Evolutionary conservation across 164 flowering plant species (phyloP), one percentile per base, ranked within the genome.

Genomic region (Vitis labrusca): DNA sequence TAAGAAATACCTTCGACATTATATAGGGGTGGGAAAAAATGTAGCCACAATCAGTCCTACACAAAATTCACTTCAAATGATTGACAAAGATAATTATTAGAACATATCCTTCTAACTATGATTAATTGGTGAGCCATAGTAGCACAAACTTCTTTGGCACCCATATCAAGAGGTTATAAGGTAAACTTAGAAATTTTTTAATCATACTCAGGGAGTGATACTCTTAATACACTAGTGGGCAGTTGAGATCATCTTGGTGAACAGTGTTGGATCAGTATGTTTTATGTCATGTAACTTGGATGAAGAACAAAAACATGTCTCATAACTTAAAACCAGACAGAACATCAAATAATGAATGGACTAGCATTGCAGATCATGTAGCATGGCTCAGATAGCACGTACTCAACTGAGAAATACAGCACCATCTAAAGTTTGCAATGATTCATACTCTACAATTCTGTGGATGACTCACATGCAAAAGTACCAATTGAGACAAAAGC

Each of bases 11-110:
- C 86, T 66, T 84, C 69, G 58, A 67, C 50, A 61, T 87, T 79
- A 81, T 85, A 81, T 9, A 89, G 91, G 5, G 89, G 83, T 16
- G 91, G 88, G 65, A 85, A 87, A 63, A 87, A 84, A 73, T 67
- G 83, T 72, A 12, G 91, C 74, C 30, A 85, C 69, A 1, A 51
- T 60, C n/a, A 85, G 74, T 61, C 91, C 91, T 87, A 85, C 66
- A 71, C 51, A 65, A 68, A 48, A 16, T n/a, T 10, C 3, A 11
- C 44, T 32, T 9, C 7, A 6, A 10, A 16, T 12, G 47, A 10
- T 19, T 2, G 8, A 14, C 14, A 57, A 12, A 32, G 37, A 32
- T 32, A 32, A 32, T 32, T 32, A 3, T 5, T 32, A 32, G 37
- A 32, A 32, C 37, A 32, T 32, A 32, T 32, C 37, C 37, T 32